Percentiles rank a stretch among this genome's conserved stretches.
Evolutionary conservation across 441 rosid genomes (phyloP).

Genomic region (Erodium texanum): DNA sequence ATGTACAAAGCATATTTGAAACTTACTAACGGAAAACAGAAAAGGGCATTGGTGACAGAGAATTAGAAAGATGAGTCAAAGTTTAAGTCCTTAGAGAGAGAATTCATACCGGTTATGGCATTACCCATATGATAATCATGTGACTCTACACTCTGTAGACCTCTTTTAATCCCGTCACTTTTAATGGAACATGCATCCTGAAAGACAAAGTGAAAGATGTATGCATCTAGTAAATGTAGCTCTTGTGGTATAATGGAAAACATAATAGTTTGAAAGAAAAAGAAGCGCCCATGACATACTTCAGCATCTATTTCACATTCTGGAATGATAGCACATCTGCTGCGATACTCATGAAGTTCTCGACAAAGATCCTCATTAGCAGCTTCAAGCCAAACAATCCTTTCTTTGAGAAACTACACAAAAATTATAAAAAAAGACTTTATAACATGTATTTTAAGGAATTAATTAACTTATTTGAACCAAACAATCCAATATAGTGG

Average conservation of each 20-base stretch:
- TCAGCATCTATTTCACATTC: constrained; percentile 62
- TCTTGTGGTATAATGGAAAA: constrained; percentile 6
- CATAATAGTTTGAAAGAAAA: constrained; percentile 5
- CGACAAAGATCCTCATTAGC: constrained; percentile 87
- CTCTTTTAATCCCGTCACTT: constrained; percentile 75
- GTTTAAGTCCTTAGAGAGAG: constrained; percentile 2
- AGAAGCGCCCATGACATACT: constrained; percentile 35
- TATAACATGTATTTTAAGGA: background rate
- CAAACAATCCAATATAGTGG: background rate
- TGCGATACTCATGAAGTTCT: constrained; percentile 76
- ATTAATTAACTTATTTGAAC: background rate
- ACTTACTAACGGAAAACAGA: background rate
- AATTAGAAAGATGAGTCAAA: background rate
- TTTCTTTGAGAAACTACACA: constrained; percentile 70
- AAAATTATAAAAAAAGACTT: constrained; percentile 11
- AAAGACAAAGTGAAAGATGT: constrained; percentile 16
- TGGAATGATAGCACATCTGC: constrained; percentile 50
- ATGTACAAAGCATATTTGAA: constrained; percentile 5
- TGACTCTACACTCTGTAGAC: constrained; percentile 69
- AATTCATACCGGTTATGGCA: constrained; percentile 46
- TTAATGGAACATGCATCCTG: constrained; percentile 63
- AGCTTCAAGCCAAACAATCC: constrained; percentile 90
- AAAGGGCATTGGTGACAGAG: background rate
- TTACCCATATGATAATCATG: constrained; percentile 76
- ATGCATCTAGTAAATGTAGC: constrained; percentile 7